Evolutionary conservation across 2,329 filamentous ascomycete species (phyloP), one percentile per base, ranked within the genome.

Genomic region (Sphaerulina vaccinii): DNA sequence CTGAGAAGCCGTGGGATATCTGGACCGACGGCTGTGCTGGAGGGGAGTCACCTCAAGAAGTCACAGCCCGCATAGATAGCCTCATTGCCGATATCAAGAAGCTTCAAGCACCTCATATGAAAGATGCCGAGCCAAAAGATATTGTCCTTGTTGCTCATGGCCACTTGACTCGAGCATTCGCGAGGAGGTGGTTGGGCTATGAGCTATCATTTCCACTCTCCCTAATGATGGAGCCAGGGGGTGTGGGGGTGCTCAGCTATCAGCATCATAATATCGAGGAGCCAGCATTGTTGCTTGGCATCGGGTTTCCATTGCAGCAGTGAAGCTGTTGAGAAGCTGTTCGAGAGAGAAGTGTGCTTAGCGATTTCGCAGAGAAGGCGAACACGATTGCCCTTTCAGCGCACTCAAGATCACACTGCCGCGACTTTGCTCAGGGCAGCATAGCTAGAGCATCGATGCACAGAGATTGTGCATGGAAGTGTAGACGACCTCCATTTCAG

Each of bases 21-120:
- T 95, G 90, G 90, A 77, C 75, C n/a, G 89, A 95, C 67, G 90
- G 90, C 0, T 95, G 90, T 70, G 86, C 86, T 1, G 87, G 85
- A 2, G 90, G 90, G 39, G 90, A 95, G 74, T 82, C 79, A 41
- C 84, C 88, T 0, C 74, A 81, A 24, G 79, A 95, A 51, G 80
- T 95, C 19, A 84, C 85, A 0, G 71, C 75, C 16, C 81, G 90
- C 2, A 75, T 93, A 2, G 89, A 95, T 67, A 72, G 77, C 2
- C 69, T 95, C 50, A 92, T 95, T 63, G 67, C 74, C 16, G 82
- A 88, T 33, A 91, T 95, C 55, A 78, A 85, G 10, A 71, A 78
- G 9, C 81, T 89, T 49, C 78, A 79, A 33, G 75, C 77, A 54
- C 68, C 71, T 51, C 66, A 65, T 23, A 71, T 71, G 53, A 62